Conservation (phyloP, 192 early-diverging fungal genomes). For the Powellomyces hirtus region DNA sequence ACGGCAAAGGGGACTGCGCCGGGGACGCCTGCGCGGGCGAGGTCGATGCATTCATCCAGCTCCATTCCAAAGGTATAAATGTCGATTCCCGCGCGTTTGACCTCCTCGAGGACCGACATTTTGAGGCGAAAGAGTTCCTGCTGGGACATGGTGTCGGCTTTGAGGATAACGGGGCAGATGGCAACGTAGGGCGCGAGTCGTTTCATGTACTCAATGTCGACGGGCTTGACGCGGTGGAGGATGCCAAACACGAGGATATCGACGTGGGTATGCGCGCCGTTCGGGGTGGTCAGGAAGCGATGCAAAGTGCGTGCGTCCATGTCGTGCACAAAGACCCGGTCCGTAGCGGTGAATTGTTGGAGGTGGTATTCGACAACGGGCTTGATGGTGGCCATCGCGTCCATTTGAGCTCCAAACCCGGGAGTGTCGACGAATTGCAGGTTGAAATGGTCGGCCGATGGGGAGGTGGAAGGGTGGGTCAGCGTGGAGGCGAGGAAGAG, state of each 20-base stretch:
- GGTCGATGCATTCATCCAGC: constrained; percentile 43
- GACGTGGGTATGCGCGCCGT: constrained; percentile 42
- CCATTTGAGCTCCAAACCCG: constrained; percentile 40
- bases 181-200: constrained; percentile 56
- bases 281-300: constrained; percentile 22
- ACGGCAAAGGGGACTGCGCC: constrained; percentile 59
- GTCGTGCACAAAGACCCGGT: constrained; percentile 31
- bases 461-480: constrained; percentile 33
- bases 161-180: constrained; percentile 68
- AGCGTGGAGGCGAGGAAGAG: constrained; percentile 9
- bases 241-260: constrained; percentile 45
- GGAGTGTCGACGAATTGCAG: constrained; percentile 46
- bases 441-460: constrained; percentile 28
- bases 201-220: constrained; percentile 73
- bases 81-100: constrained; percentile 52
- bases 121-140: constrained; percentile 56
- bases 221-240: constrained; percentile 59
- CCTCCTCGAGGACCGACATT: constrained; percentile 46
- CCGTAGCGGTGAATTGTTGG: constrained; percentile 35
- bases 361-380: constrained; percentile 37
- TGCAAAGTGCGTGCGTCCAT: constrained; percentile 2
- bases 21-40: constrained; percentile 40
- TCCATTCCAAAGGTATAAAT: constrained; percentile 59
- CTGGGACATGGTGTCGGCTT: constrained; percentile 54
- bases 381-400: constrained; percentile 39